Evolutionary conservation across 2,329 filamentous ascomycete genomes (phyloP).

Genomic region (Diaporthe sp.): DNA sequence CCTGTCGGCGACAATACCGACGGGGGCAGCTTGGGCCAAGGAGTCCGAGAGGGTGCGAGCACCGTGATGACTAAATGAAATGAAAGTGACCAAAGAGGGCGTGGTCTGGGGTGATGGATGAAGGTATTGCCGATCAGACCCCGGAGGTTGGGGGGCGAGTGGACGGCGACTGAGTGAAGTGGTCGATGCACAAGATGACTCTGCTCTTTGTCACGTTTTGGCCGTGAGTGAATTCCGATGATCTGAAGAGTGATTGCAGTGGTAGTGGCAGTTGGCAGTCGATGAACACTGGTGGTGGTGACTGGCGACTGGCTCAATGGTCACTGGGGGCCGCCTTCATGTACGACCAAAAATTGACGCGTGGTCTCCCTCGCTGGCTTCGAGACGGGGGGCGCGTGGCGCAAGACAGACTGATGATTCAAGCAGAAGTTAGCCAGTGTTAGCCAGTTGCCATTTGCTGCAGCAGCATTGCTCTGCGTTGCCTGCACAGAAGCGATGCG

Average conservation of each 20-base stretch:
- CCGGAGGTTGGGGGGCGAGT: not conserved
- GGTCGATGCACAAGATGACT: not conserved
- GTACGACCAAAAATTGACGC: slow-evolving; percentile 21
- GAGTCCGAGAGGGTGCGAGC: slow-evolving; percentile 18
- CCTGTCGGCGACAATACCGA: slow-evolving; percentile 10
- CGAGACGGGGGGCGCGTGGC: slow-evolving; percentile 11
- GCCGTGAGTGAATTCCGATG: not conserved
- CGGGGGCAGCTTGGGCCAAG: not conserved
- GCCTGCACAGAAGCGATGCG: not conserved
- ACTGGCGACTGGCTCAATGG: slow-evolving; percentile 16
- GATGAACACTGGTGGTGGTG: slow-evolving; percentile 21
- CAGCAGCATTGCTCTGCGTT: not conserved
- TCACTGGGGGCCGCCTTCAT: slow-evolving; percentile 25
- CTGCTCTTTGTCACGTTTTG: not conserved
- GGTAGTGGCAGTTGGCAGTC: not conserved
- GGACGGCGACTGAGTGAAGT: not conserved
- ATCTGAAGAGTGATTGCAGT: not conserved
- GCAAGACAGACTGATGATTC: slow-evolving; percentile 26
- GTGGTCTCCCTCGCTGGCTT: slow-evolving; percentile 10
- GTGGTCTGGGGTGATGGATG: not conserved
- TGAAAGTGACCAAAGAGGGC: not conserved
- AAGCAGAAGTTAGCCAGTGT: slow-evolving; percentile 26
- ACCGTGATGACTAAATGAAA: slow-evolving; percentile 36
- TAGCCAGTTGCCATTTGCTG: too few species aligned
- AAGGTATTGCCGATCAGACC: slow-evolving; percentile 30